These are phyloP conservation scores for Wickerhamomyces pijperi DNA, from an alignment of 805 yeast species.

Conservation along the genomic window DNA sequence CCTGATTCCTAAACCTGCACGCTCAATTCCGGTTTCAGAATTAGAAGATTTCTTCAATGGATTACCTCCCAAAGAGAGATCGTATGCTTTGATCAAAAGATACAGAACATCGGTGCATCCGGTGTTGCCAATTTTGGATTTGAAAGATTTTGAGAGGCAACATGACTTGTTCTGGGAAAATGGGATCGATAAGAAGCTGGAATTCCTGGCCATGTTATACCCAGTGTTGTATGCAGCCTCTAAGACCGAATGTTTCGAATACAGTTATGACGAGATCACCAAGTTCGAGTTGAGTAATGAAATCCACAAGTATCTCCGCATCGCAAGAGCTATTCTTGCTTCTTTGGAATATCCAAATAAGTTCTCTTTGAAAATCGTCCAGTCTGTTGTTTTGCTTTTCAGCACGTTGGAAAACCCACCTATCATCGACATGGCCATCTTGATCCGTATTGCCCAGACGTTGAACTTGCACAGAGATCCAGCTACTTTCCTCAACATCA, in stretches of 20 bases:
- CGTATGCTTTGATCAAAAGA: conserved; percentile 35
- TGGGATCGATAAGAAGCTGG: conserved; percentile 21
- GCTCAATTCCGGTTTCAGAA: conserved; percentile 16
- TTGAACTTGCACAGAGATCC: conserved; percentile 53
- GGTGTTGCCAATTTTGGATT: conserved; percentile 40
- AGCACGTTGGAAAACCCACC: conserved; percentile 47
- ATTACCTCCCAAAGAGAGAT: conserved; percentile 34
- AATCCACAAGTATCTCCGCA: conserved; percentile 37
- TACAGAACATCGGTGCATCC: conserved; percentile 44
- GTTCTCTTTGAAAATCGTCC: conserved; percentile 27
- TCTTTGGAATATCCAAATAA: conserved; percentile 41
- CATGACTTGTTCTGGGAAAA: conserved; percentile 41
- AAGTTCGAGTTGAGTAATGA: conserved; percentile 26
- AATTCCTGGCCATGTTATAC: conserved; percentile 37
- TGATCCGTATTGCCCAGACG: conserved; percentile 45
- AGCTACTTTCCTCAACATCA: conserved; percentile 35
- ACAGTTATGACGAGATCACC: conserved; percentile 28
- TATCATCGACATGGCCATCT: conserved; percentile 41
- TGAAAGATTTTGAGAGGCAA: conserved; percentile 29
- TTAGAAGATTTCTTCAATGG: conserved; percentile 26
- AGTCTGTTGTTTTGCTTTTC: conserved; percentile 38
- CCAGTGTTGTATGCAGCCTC: conserved; percentile 49
- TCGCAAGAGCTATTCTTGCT: conserved; percentile 36
- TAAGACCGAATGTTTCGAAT: conserved; percentile 48
- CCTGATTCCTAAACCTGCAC: conserved; percentile 14